These are phyloP conservation scores for Microcos paniculata DNA, from an alignment of 345 rosid genomes.

Conservation along the genomic window DNA sequence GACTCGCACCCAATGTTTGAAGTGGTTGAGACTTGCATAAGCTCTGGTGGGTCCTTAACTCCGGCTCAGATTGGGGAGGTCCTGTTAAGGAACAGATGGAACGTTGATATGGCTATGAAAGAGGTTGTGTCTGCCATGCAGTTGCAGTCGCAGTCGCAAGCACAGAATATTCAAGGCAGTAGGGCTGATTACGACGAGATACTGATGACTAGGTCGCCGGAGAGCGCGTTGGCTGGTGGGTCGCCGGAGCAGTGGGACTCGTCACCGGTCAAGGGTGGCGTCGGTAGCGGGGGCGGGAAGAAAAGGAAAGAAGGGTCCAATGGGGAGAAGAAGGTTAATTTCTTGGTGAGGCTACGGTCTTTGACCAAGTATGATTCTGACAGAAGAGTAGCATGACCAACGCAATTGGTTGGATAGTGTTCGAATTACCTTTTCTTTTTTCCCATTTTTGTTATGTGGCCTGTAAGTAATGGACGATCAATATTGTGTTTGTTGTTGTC, in stretches of 20 bases:
- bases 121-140: constrained; percentile 44
- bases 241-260: constrained; percentile 44
- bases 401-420: too few relatives aligned
- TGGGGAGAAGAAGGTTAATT: constrained; percentile 32
- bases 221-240: constrained; percentile 34
- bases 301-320: constrained; percentile 23
- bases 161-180: constrained; percentile 12
- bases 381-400: constrained; percentile 21
- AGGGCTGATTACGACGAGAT: constrained; percentile 27
- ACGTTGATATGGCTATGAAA: constrained; percentile 39
- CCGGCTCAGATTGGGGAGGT: constrained; percentile 51
- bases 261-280: constrained; percentile 26
- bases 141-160: background rate
- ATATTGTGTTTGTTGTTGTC: too few relatives aligned
- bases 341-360: constrained; percentile 39
- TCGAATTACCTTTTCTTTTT: too few relatives aligned
- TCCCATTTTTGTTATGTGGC: too few relatives aligned
- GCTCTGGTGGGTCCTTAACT: constrained; percentile 41
- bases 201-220: constrained; percentile 33
- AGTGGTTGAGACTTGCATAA: constrained; percentile 41
- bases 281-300: background rate
- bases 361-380: constrained; percentile 47
- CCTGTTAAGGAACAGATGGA: constrained; percentile 38
- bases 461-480: too few relatives aligned
- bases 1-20: constrained; percentile 35